Percentiles rank a stretch among this genome's conserved stretches.
phyloP scores from a whole-genome alignment of 2,329 filamentous ascomycete species.

The Paramyrothecium roridum region DNA sequence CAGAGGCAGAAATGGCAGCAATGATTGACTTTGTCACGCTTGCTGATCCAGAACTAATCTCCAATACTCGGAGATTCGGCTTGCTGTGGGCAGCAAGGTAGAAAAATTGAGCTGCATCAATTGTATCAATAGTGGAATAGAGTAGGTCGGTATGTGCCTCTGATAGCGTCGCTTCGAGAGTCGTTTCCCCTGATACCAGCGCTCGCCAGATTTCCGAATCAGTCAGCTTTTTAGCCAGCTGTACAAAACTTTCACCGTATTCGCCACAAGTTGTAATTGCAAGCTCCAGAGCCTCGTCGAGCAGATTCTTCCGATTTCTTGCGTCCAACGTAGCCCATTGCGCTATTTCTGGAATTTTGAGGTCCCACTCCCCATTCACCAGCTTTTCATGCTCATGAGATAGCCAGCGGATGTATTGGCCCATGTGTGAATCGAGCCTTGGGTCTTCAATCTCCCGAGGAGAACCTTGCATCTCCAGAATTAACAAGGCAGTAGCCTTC shows the following conservation, averaged over 20 bases:
- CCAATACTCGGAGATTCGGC: constrained; percentile 9
- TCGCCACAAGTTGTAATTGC: background rate
- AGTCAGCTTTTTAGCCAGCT: background rate
- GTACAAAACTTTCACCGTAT: background rate
- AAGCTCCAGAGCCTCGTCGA: background rate
- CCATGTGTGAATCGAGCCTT: background rate
- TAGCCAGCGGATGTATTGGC: constrained; percentile 5
- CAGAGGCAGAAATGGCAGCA: background rate
- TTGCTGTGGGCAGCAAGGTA: constrained; percentile 3
- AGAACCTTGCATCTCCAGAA: constrained; percentile 1
- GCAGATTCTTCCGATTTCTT: background rate
- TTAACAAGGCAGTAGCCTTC: background rate
- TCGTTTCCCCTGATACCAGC: background rate
- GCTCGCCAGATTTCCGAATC: background rate
- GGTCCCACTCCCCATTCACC: background rate
- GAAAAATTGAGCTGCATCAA: constrained; percentile 1
- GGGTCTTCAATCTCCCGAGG: background rate
- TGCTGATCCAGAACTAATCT: constrained; percentile 37
- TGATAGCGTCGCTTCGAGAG: background rate
- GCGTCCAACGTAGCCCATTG: constrained; percentile 1
- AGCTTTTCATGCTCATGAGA: constrained; percentile 1
- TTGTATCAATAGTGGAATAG: background rate
- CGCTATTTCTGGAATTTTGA: background rate
- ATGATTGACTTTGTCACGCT: constrained; percentile 18
- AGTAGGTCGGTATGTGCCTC: background rate